Evolutionary conservation across 2,329 filamentous ascomycete genomes (phyloP).

Genomic region (Colletotrichum sp.): DNA sequence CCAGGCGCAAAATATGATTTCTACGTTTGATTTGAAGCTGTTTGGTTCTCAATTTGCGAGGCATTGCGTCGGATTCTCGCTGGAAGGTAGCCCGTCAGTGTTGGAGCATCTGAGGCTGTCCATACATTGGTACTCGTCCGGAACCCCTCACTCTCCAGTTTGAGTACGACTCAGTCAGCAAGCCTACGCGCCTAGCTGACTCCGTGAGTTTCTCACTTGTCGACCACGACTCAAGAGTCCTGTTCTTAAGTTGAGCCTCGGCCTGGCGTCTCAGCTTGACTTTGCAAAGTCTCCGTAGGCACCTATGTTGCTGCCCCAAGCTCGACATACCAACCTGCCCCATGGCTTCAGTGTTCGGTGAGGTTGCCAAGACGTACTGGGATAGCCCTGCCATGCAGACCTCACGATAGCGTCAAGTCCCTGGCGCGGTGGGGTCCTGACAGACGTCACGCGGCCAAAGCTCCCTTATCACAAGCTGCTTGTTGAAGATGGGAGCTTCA

Average conservation of each 20-base stretch:
- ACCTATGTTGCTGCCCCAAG: neutral
- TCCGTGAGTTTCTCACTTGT: neutral
- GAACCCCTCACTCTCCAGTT: neutral
- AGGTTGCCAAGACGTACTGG: neutral
- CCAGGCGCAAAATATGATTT: neutral
- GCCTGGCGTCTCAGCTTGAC: neutral
- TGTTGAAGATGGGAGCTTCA: neutral
- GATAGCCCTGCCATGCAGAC: neutral
- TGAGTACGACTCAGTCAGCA: neutral
- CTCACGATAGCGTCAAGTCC: neutral
- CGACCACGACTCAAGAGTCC: neutral
- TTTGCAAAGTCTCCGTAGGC: neutral
- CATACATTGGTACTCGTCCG: neutral
- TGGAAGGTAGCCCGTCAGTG: neutral
- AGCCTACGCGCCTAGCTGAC: neutral
- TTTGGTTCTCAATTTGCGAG: no score
- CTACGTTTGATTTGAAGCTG: neutral
- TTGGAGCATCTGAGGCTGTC: neutral
- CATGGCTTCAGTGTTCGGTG: neutral
- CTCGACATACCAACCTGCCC: neutral
- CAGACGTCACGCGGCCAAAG: neutral
- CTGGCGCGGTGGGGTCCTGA: neutral
- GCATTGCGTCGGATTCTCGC: neutral
- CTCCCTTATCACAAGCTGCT: neutral
- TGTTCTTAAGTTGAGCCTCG: neutral